Evolutionary conservation across 2,329 filamentous ascomycete genomes (phyloP).

Genomic region (Aspergillus fischeri): DNA sequence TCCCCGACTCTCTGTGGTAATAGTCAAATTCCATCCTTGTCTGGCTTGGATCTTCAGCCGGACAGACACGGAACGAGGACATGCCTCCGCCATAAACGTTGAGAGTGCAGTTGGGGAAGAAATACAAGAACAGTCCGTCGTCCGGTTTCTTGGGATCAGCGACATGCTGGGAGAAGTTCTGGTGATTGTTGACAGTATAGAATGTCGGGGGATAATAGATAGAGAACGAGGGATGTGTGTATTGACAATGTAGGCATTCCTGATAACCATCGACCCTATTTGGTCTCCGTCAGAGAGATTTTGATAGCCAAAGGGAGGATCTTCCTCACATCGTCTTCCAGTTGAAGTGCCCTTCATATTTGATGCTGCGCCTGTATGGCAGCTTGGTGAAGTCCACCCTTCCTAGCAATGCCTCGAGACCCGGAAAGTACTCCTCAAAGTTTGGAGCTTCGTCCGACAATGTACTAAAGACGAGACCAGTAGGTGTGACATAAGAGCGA

Average conservation of each 20-base stretch:
- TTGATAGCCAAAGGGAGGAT: background rate
- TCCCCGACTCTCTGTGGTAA: constrained; percentile 48
- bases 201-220: constrained; percentile 53
- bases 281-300: background rate
- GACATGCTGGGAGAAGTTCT: constrained; percentile 55
- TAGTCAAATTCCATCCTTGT: constrained; percentile 59
- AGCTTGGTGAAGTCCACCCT: constrained; percentile 53
- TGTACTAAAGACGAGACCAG: constrained; percentile 51
- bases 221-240: constrained; percentile 55
- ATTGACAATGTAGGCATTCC: constrained; percentile 57
- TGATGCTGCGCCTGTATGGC: constrained; percentile 50
- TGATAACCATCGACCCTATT: constrained; percentile 54
- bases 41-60: constrained; percentile 46
- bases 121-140: constrained; percentile 55
- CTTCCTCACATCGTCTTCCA: constrained; percentile 54
- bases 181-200: constrained; percentile 52
- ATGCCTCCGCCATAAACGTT: constrained; percentile 58
- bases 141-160: constrained; percentile 51
- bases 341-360: constrained; percentile 56
- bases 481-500: constrained; percentile 44
- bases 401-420: constrained; percentile 46
- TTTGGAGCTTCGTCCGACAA: constrained; percentile 45
- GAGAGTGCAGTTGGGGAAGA: constrained; percentile 55
- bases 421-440: constrained; percentile 53
- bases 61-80: constrained; percentile 54